phyloP scores from a whole-genome alignment of 495 filamentous ascomycete genomes.

The Aspergillus heteromorphus region DNA sequence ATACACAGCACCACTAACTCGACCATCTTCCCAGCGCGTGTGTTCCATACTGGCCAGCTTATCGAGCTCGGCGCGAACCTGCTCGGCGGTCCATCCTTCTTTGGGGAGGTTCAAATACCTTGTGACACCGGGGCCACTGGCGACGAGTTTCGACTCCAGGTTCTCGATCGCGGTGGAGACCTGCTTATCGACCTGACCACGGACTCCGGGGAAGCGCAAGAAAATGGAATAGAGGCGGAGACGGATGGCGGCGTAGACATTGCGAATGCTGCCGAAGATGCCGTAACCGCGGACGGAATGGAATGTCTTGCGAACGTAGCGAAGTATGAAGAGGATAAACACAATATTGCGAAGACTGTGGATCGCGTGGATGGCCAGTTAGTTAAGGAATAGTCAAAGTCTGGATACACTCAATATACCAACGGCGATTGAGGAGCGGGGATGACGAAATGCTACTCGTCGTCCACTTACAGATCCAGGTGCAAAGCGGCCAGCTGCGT shows the following conservation, averaged over 20 bases:
- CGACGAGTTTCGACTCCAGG: conserved; percentile 75
- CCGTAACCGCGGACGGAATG: conserved; percentile 87
- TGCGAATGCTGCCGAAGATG: conserved; percentile 68
- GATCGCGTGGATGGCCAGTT: background rate
- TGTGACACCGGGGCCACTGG: conserved; percentile 62
- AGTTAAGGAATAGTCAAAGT: background rate
- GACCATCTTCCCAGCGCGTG: conserved; percentile 93
- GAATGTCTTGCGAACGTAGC: conserved; percentile 75
- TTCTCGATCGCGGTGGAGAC: conserved; percentile 60
- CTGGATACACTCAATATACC: background rate
- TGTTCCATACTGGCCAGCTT: conserved; percentile 81
- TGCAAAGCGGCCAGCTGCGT: conserved; percentile 62
- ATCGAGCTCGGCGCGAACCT: conserved; percentile 72
- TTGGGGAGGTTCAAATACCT: conserved; percentile 74
- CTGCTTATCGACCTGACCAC: conserved; percentile 74
- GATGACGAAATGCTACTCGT: conserved; percentile 3
- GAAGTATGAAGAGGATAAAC: conserved; percentile 83
- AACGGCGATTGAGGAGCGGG: conserved; percentile 8
- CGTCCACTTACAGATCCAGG: conserved; percentile 68
- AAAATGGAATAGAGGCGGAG: conserved; percentile 79
- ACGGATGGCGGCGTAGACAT: conserved; percentile 63
- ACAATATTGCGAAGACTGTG: conserved; percentile 76
- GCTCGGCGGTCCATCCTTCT: conserved; percentile 78
- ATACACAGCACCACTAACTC: conserved; percentile 93
- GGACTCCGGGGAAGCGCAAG: conserved; percentile 77